These are phyloP conservation scores for Pythium chondricola DNA, from an alignment of 352 stramenopile species.

Conservation along the genomic window DNA sequence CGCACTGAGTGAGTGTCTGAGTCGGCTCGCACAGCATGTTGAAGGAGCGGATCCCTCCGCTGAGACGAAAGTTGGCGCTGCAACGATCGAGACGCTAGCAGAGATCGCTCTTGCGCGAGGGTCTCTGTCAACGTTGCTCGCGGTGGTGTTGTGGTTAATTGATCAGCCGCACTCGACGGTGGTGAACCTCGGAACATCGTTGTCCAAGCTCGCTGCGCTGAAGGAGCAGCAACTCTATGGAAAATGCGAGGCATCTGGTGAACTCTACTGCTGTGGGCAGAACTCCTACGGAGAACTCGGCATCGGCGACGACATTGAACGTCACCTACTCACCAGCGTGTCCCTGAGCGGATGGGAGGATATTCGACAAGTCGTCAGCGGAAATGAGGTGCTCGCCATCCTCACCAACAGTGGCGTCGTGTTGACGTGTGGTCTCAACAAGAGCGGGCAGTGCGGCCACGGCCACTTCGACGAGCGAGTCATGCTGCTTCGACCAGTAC, in stretches of 20 bases:
- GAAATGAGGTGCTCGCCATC: slow-evolving; percentile 77
- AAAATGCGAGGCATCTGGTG: slow-evolving; percentile 76
- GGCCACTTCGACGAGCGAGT: slow-evolving; percentile 85
- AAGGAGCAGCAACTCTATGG: slow-evolving; percentile 86
- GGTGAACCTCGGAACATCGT: slow-evolving; percentile 46
- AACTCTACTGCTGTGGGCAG: slow-evolving; percentile 84
- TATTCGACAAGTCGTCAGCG: slow-evolving; percentile 76
- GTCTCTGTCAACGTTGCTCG: slow-evolving; percentile 65
- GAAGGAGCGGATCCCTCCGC: slow-evolving; percentile 11
- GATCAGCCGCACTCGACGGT: slow-evolving; percentile 35
- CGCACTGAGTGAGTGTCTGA: slow-evolving; percentile 61
- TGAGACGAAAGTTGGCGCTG: slow-evolving; percentile 31
- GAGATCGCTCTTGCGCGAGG: slow-evolving; percentile 69
- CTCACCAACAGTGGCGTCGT: slow-evolving; percentile 80
- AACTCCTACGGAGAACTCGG: slow-evolving; percentile 87
- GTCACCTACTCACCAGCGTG: slow-evolving; percentile 72
- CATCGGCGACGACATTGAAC: slow-evolving; percentile 79
- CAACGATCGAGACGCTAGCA: slow-evolving; percentile 66
- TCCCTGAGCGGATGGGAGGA: slow-evolving; percentile 78
- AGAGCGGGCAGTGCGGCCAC: slow-evolving; percentile 84
- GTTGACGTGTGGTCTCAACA: slow-evolving; percentile 81
- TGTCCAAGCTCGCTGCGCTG: slow-evolving; percentile 65
- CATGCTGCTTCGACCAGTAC: slow-evolving; percentile 74
- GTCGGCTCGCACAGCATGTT: slow-evolving; percentile 27
- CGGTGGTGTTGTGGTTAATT: slow-evolving; percentile 64